A percentile compares a stretch with the other conserved stretches of the same genome.
phyloP scores from a whole-genome alignment of 2,329 filamentous ascomycete species.

The Emmonsiellopsis sp. region DNA sequence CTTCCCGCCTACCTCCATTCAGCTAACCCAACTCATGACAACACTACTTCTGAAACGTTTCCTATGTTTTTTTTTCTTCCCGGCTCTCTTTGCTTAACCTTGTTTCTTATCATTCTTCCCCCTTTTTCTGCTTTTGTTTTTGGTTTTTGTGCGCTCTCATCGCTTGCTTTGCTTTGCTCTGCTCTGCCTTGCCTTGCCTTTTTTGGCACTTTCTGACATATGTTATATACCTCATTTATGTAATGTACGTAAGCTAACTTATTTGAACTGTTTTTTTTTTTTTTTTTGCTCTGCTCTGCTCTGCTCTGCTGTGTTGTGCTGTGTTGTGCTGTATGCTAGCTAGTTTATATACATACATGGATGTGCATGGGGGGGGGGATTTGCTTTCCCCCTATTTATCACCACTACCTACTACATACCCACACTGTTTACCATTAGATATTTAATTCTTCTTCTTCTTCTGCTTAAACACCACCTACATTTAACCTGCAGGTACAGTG shows the following conservation, averaged over 20 bases:
- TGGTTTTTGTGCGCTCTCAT: background rate
- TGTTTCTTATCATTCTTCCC: slow-evolving; percentile 1
- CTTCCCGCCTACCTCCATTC: no score
- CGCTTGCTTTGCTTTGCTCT: background rate
- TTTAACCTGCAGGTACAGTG: no score
- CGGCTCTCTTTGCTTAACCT: background rate
- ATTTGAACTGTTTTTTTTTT: slow-evolving; percentile 2
- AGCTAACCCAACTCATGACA: no score
- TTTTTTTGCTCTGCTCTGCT: background rate
- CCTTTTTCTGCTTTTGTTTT: slow-evolving; percentile 4
- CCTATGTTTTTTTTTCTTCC: slow-evolving; percentile 6
- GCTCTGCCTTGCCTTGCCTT: background rate
- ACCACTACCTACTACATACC: no score
- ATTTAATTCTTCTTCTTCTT: background rate
- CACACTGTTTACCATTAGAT: no score
- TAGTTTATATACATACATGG: no score
- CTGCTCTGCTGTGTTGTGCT: no score
- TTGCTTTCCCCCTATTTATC: no score
- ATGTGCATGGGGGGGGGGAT: no score
- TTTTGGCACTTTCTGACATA: background rate
- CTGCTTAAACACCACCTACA: no score
- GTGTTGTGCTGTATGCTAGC: no score
- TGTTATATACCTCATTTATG: no score
- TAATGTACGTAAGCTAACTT: background rate
- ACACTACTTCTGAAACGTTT: background rate